Evolutionary conservation across 345 rosid species (phyloP), one percentile per base, ranked within the genome.

Genomic region (Erucastrum elatum): DNA sequence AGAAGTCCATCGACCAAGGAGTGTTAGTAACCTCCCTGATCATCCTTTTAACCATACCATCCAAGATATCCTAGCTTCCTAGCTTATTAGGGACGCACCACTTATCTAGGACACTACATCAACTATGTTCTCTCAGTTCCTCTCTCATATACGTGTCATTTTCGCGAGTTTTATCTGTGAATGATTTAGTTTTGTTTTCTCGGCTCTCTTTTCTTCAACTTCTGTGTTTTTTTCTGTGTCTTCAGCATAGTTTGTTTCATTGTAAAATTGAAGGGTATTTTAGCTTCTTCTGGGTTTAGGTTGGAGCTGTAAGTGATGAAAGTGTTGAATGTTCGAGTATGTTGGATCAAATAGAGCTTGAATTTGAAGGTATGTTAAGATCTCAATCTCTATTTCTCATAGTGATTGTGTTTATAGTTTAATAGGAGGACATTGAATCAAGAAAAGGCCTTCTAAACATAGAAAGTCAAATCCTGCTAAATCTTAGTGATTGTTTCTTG

Each of bases 281-380:
- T 11, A 30, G 37, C 15, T 58, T 4, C 26, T 9, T 1, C 25
- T 73, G 15, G 66, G 21, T 59, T 59, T 73, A 78, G 82, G 8
- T 0, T 79, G 78, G 64, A 73, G 0, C 64, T 60, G 64, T 27
- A 41, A 68, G 35, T 59, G 64, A 66, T 66, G 77, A 15, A 78
- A 73, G 39, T 4, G 31, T n/a, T 44, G 16, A 66, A 44, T 39
- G 41, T 66, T 78, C 64, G 0, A 72, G 15, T 49, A 21, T 49
- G 8, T 26, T 67, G 73, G 77, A 79, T 60, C 77, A 79, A 73
- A 59, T 79, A 15, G 78, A 79, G 3, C 77, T 67, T 44, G 82
- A 79, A 49, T 73, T 72, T 0, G 64, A 79, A 72, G 82, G 77
- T 78, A 72, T 9, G 39, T 72, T 29, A 37, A 66, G 72, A 71